A percentile compares a stretch with the other conserved stretches of the same genome.
These are phyloP conservation scores for Pichia sp. DNA, from an alignment of 1,139 yeast species.

Conservation along the genomic window DNA sequence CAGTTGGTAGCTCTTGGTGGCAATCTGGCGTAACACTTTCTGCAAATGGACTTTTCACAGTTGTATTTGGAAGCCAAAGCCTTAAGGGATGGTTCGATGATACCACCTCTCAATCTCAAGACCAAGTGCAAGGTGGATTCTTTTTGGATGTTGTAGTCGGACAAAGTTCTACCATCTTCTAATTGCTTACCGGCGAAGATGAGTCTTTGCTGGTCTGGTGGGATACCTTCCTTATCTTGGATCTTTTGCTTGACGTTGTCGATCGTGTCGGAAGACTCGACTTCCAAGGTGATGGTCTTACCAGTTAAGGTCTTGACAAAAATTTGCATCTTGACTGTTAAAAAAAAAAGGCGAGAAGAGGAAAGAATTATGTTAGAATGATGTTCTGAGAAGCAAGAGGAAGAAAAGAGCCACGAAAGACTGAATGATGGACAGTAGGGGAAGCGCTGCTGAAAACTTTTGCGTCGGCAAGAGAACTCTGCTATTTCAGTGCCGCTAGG, in stretches of 20 bases:
- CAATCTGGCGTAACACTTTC: slow-evolving; percentile 99
- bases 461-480: too few species aligned
- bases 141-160: slow-evolving; percentile 94
- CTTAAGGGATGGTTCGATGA: slow-evolving; percentile 99
- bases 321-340: slow-evolving; percentile 53
- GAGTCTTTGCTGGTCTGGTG: slow-evolving; percentile 92
- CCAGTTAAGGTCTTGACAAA: slow-evolving; percentile 86
- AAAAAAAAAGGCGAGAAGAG: not conserved
- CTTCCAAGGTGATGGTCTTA: slow-evolving; percentile 90
- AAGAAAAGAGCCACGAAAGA: not conserved
- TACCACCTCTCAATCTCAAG: slow-evolving; percentile 90
- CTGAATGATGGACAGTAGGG: too few species aligned
- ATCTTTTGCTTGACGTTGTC: slow-evolving; percentile 92
- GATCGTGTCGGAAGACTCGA: slow-evolving; percentile 90
- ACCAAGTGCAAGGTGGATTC: slow-evolving; percentile 88
- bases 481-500: too few species aligned
- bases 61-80: slow-evolving; percentile 99
- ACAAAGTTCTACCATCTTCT: slow-evolving; percentile 88
- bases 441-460: not conserved
- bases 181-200: slow-evolving; percentile 93
- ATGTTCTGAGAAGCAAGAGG: not conserved
- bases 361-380: slow-evolving; percentile 15
- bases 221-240: slow-evolving; percentile 93
- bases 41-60: slow-evolving; percentile 99
- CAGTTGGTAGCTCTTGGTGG: slow-evolving; percentile 99